phyloP scores from a whole-genome alignment of 1,284 basidiomycete species.

The Clitocybe nebularis region DNA sequence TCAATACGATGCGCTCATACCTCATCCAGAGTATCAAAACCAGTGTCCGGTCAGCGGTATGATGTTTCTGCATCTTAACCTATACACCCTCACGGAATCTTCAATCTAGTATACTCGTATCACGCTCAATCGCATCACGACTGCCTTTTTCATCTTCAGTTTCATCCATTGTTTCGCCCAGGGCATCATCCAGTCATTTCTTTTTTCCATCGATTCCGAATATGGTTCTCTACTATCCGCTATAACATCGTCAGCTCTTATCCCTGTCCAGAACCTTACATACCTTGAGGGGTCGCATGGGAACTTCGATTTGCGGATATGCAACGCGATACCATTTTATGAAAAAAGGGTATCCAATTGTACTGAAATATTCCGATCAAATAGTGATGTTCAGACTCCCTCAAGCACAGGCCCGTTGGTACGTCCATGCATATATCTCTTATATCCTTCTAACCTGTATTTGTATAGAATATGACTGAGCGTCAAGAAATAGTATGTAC shows the following conservation, averaged over 20 bases:
- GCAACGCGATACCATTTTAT: conserved; percentile 46
- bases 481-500: too few relatives aligned
- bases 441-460: too few relatives aligned
- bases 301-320: conserved; percentile 38
- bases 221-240: conserved; percentile 33
- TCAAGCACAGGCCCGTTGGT: too few relatives aligned
- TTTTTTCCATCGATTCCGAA: conserved; percentile 42
- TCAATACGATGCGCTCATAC: background rate
- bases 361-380: conserved; percentile 29
- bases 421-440: too few relatives aligned
- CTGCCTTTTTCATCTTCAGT: conserved; percentile 45
- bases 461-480: too few relatives aligned
- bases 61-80: background rate
- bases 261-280: conserved; percentile 36
- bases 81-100: background rate
- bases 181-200: conserved; percentile 45
- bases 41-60: background rate
- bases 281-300: conserved; percentile 32
- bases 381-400: conserved; percentile 15
- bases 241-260: conserved; percentile 34
- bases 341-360: conserved; percentile 25
- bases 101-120: conserved; percentile 30
- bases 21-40: background rate
- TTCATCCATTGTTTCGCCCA: conserved; percentile 39
- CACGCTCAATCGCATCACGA: conserved; percentile 34